phyloP scores from a whole-genome alignment of 345 rosid species.

The Arabis hirsuta region DNA sequence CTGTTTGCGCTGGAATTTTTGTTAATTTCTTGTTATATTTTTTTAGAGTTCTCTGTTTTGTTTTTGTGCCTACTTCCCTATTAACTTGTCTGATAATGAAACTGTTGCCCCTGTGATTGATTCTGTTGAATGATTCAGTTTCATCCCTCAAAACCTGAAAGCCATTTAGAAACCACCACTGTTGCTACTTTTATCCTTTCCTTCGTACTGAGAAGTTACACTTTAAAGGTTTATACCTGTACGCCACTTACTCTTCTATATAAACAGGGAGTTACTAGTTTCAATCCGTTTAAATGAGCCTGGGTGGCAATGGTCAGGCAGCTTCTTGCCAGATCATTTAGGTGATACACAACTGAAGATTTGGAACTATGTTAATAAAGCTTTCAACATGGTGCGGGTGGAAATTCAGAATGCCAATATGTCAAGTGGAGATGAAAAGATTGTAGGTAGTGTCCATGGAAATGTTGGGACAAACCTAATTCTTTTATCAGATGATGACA shows the following conservation, averaged over 20 bases:
- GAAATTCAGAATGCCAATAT: conserved; percentile 92
- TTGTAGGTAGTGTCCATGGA: conserved; percentile 71
- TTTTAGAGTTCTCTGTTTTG: conserved; percentile 17
- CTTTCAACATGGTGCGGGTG: conserved; percentile 78
- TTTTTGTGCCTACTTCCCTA: conserved; percentile 1
- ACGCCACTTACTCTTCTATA: conserved; percentile 27
- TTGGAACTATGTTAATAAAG: conserved; percentile 74
- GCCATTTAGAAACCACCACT: conserved; percentile 12
- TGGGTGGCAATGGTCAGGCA: conserved; percentile 98
- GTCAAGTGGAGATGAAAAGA: conserved; percentile 72
- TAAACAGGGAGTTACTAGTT: conserved; percentile 79
- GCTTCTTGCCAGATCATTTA: conserved; percentile 92
- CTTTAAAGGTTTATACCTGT: neutral
- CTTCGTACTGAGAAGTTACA: conserved; percentile 24
- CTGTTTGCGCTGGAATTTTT: conserved; percentile 21
- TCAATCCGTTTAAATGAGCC: conserved; percentile 84
- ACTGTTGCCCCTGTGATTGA: neutral
- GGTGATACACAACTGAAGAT: conserved; percentile 95
- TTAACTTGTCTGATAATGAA: conserved; percentile 15
- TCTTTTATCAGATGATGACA: conserved; percentile 88
- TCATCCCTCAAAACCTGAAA: conserved; percentile 5
- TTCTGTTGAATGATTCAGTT: neutral
- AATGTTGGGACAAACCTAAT: conserved; percentile 86
- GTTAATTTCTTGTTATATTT: conserved; percentile 8
- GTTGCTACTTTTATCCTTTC: conserved; percentile 18